Base-by-base conservation (phyloP, 1,139 yeast species). In the Hansenula sp. region DNA sequence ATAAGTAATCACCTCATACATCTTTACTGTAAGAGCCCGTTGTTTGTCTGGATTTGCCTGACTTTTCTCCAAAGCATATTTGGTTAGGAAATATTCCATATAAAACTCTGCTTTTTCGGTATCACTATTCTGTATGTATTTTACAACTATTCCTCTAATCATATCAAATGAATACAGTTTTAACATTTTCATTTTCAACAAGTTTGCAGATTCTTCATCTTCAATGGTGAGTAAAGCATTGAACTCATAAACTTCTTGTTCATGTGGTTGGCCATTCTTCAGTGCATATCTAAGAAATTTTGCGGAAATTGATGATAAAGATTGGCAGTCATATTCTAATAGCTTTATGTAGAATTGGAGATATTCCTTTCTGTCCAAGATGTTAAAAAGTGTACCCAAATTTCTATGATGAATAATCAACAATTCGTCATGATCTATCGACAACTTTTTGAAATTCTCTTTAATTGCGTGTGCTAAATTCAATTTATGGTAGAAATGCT, bases 1-100 rank as follows among this genome's bases (percentile, higher is more conserved):
- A 39, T 44, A 48, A 13, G 44, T 42, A n/a, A 51, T 35, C 24
- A 44, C 39, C 32, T 47, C 52, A 30, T 51, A 51, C 12, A 51
- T 29, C n/a, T 39, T 34, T 6, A 19, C 10, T 3, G 30, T 36
- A 12, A 30, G 20, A 3, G 29, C 24, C 9, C 9, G 13, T 24
- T 24, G 5, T 28, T 8, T 29, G 12, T 8, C 11, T 9, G 14
- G 30, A 18, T n/a, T 14, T 24, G 18, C 21, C 21, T 26, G 29
- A 21, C 37, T 41, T 24, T 24, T 34, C 10, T 21, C 42, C 17
- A 39, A 17, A 2, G 38, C 27, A 11, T 32, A 44, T 26, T 43
- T 43, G 1, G 45, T 30, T 14, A 50, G 32, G 10, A 49, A 25
- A 2, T 49, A 38, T 28, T 53, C 53, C 32, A 53, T 31, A 30